phyloP scores from a whole-genome alignment of 176 grass and related monocot genomes.

The Hyparrhenia diplandra region DNA sequence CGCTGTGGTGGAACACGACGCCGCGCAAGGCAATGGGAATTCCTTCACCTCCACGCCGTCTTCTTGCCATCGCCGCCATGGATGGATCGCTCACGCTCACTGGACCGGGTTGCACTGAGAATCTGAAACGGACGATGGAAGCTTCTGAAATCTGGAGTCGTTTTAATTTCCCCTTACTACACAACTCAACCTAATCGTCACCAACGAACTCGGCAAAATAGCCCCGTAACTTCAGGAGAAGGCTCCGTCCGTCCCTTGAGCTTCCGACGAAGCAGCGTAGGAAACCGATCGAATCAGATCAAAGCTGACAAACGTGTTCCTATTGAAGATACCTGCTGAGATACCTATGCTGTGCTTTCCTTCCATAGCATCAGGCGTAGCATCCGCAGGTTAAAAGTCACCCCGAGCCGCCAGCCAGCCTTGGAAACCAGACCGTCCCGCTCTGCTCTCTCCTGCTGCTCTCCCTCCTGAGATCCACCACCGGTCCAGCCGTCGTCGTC shows the following conservation, averaged over 20 bases:
- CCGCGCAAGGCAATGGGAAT: no score
- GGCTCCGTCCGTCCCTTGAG: neutral
- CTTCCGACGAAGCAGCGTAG: neutral
- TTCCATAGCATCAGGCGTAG: neutral
- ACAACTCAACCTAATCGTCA: no score
- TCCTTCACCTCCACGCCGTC: no score
- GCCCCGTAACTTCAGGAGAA: no score
- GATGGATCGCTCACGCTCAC: neutral
- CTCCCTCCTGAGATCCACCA: neutral
- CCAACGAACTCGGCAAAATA: no score
- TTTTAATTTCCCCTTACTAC: neutral
- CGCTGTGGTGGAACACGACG: no score
- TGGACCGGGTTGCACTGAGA: neutral
- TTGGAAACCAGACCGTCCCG: neutral
- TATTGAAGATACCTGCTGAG: no score
- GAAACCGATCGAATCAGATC: slow-evolving; percentile 19
- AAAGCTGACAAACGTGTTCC: neutral
- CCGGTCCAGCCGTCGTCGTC: neutral
- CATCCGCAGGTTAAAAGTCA: neutral
- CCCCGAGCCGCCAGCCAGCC: neutral
- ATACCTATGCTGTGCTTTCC: no score
- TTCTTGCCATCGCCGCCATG: no score
- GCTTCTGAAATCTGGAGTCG: neutral
- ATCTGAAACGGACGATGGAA: neutral
- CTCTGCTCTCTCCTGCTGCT: neutral